Percentiles rank a stretch among this genome's conserved stretches.
These are phyloP conservation scores for Takashimella tepidaria DNA, from an alignment of 1,284 basidiomycete genomes.

Conservation along the genomic window DNA sequence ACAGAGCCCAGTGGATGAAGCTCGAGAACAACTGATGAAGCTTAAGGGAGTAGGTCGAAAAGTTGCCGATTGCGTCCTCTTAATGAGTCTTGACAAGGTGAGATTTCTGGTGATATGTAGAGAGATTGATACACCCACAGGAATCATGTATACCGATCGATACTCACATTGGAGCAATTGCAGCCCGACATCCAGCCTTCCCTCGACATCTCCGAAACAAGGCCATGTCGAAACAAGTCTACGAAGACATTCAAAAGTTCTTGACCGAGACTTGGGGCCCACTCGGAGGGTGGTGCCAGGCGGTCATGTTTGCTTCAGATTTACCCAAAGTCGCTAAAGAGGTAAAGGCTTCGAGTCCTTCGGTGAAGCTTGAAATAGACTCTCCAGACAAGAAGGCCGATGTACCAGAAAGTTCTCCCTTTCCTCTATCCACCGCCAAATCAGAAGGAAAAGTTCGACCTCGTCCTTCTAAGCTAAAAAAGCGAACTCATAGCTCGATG, in stretches of 20 bases:
- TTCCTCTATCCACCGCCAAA: no score
- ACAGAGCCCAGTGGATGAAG: conserved; percentile 13
- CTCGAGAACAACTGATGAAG: conserved; percentile 65
- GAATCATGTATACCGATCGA: conserved; percentile 82
- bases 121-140: conserved; percentile 49
- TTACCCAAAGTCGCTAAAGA: conserved; percentile 18
- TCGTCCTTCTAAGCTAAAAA: no score
- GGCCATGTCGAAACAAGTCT: conserved; percentile 69
- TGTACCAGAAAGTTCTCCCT: no score
- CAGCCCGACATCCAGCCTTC: conserved; percentile 72
- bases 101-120: conserved; percentile 5
- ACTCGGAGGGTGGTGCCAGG: conserved; percentile 88
- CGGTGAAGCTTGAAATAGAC: no score
- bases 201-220: conserved; percentile 50
- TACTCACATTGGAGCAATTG: conserved; percentile 85
- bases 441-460: no score
- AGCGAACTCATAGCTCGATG: no score
- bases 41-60: conserved; percentile 92
- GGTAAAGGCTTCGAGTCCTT: no score
- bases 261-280: conserved; percentile 69
- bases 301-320: conserved; percentile 56
- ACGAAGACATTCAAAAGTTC: conserved; percentile 67
- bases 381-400: no score
- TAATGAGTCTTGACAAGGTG: conserved; percentile 94
- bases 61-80: conserved; percentile 87